Evolutionary conservation across 306 rosid genomes (phyloP).

Genomic region (Castanopsis chinensis): DNA sequence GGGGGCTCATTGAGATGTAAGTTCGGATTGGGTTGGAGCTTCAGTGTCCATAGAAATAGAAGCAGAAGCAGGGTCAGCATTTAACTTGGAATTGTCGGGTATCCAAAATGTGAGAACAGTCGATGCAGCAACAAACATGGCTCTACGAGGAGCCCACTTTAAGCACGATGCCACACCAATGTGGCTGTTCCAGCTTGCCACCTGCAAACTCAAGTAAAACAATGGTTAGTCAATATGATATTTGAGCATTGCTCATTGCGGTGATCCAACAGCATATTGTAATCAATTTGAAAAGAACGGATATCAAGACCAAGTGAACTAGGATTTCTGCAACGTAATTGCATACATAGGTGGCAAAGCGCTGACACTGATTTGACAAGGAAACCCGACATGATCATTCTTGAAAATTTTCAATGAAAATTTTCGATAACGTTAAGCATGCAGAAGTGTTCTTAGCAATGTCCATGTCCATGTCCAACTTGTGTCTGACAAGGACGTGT

Average conservation of each 20-base stretch:
- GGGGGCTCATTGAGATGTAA: conserved; percentile 28
- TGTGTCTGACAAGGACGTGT: no score
- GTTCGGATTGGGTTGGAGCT: conserved; percentile 35
- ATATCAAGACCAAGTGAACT: not conserved
- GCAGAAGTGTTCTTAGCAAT: no score
- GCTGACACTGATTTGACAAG: no score
- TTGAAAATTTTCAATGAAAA: no score
- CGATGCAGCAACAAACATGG: conserved; percentile 92
- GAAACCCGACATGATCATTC: no score
- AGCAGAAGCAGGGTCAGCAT: conserved; percentile 25
- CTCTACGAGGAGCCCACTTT: conserved; percentile 94
- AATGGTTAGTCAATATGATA: not conserved
- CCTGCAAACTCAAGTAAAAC: conserved; percentile 40
- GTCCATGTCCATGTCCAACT: no score
- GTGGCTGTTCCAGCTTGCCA: conserved; percentile 81
- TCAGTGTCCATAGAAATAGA: conserved; percentile 27
- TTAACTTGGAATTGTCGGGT: conserved; percentile 49
- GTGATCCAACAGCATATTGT: not conserved
- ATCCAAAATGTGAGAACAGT: conserved; percentile 92
- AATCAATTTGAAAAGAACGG: no score
- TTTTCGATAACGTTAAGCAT: no score
- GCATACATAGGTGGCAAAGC: no score
- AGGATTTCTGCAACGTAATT: not conserved
- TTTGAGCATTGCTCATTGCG: not conserved
- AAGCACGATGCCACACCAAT: conserved; percentile 86